phyloP scores from a whole-genome alignment of 1,139 yeast species.

The Zygotorulaspora mrakii region DNA sequence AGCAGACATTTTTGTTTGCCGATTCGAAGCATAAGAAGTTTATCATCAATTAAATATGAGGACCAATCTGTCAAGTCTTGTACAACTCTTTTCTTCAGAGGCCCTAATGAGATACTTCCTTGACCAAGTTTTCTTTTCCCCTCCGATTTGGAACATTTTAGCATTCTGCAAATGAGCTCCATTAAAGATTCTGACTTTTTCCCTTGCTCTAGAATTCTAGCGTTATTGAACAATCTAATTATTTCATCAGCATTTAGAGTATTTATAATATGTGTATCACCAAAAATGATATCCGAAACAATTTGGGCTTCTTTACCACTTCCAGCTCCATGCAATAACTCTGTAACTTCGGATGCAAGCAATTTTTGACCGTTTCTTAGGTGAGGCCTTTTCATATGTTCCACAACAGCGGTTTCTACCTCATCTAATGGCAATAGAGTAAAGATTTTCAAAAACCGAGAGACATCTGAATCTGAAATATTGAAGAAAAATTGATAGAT shows the following conservation, averaged over 20 bases:
- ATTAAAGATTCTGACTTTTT: conserved; percentile 37
- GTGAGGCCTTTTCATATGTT: conserved; percentile 59
- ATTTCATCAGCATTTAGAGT: conserved; percentile 51
- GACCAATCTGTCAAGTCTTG: conserved; percentile 41
- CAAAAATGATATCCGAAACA: conserved; percentile 64
- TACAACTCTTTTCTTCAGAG: conserved; percentile 54
- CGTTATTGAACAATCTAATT: conserved; percentile 54
- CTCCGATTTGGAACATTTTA: conserved; percentile 51
- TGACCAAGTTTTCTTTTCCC: conserved; percentile 59
- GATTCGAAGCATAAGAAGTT: conserved; percentile 59
- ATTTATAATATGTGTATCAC: conserved; percentile 50
- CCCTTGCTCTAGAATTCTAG: conserved; percentile 53
- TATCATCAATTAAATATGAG: conserved; percentile 55
- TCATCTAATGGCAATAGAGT: conserved; percentile 67
- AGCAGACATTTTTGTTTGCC: conserved; percentile 71
- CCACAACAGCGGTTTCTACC: conserved; percentile 49
- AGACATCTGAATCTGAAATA: conserved; percentile 74
- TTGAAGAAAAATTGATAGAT: conserved; percentile 83
- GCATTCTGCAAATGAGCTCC: conserved; percentile 35
- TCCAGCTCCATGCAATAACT: conserved; percentile 80
- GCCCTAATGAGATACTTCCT: conserved; percentile 74
- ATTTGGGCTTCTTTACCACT: conserved; percentile 59
- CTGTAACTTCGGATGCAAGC: conserved; percentile 81
- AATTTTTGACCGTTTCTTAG: conserved; percentile 67
- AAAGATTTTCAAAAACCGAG: conserved; percentile 64